Evolutionary conservation across 495 filamentous ascomycete species (phyloP).

Genomic region (Entonaema liquescens): DNA sequence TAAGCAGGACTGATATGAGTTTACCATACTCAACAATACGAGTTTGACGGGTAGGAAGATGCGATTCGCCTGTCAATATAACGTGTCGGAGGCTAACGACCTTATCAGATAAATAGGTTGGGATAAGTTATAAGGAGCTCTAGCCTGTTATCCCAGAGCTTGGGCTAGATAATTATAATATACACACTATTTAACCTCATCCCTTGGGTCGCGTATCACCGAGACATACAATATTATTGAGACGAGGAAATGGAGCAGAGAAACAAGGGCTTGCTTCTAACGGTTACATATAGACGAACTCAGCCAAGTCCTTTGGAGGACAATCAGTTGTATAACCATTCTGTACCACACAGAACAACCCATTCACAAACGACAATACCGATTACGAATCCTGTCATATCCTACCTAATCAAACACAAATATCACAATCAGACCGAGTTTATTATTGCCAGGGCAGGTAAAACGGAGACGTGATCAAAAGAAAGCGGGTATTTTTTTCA

Average conservation of each 20-base stretch:
- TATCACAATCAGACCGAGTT: neutral
- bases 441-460: too few relatives aligned
- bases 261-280: neutral
- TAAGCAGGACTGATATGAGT: neutral
- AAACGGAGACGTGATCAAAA: neutral
- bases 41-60: too few relatives aligned
- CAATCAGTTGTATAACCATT: neutral
- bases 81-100: neutral
- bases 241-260: neutral
- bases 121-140: neutral
- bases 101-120: neutral
- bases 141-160: neutral
- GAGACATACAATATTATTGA: constrained; percentile 1
- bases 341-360: neutral
- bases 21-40: too few relatives aligned
- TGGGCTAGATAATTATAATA: neutral
- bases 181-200: neutral
- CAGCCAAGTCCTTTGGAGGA: neutral
- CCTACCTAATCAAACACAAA: neutral
- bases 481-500: neutral
- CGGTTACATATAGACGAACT: neutral
- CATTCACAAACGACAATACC: neutral
- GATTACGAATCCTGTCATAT: neutral
- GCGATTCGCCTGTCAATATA: neutral
- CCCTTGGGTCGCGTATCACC: neutral